Percentiles rank a stretch among this genome's conserved stretches.
Evolutionary conservation across 1,139 yeast genomes (phyloP).

Genomic region (Pichia terricola): DNA sequence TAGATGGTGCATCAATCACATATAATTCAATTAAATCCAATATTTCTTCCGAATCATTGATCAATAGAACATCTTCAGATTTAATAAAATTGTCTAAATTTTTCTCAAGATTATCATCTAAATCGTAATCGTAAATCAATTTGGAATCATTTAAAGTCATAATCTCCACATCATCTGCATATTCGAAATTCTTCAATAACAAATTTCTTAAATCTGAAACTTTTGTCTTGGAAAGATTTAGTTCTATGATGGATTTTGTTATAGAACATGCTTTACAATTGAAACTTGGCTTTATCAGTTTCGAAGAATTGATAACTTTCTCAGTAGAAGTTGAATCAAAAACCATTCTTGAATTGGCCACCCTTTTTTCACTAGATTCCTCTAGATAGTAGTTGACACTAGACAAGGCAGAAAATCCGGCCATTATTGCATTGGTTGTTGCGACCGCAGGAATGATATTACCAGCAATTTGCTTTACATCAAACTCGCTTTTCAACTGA

Average conservation of each 20-base stretch:
- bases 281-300: conserved; percentile 50
- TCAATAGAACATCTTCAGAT: conserved; percentile 51
- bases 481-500: conserved; percentile 69
- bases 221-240: conserved; percentile 26
- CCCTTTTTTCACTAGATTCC: conserved; percentile 16
- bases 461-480: conserved; percentile 90
- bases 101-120: conserved; percentile 62
- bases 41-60: conserved; percentile 71
- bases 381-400: conserved; percentile 46
- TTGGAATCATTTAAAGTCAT: conserved; percentile 44
- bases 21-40: conserved; percentile 64
- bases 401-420: conserved; percentile 76
- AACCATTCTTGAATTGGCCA: conserved; percentile 38
- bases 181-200: conserved; percentile 41
- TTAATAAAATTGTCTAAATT: conserved; percentile 42
- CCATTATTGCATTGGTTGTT: conserved; percentile 90
- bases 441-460: conserved; percentile 98
- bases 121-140: conserved; percentile 76
- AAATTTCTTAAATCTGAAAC: conserved; percentile 38
- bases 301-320: conserved; percentile 58
- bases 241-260: conserved; percentile 39
- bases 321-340: conserved; percentile 57
- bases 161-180: conserved; percentile 58
- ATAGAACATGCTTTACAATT: conserved; percentile 68
- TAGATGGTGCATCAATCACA: conserved; percentile 23